phyloP scores from a whole-genome alignment of 371 early-diverging fungal genomes.

The Quaeritorhiza haematococci region DNA sequence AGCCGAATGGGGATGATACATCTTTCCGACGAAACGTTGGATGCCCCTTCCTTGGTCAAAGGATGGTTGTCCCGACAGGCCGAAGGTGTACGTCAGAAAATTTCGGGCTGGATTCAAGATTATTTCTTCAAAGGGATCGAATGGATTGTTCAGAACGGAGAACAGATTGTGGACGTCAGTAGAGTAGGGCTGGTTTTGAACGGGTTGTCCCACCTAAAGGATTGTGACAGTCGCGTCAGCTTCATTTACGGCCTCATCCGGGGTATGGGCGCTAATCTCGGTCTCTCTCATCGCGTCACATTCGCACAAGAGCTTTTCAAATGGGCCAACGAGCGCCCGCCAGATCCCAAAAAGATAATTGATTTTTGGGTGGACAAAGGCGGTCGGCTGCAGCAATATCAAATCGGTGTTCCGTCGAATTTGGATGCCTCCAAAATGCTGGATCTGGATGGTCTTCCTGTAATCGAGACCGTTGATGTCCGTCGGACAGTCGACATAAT shows the following conservation, averaged over 20 bases:
- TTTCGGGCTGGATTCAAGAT: conserved; percentile 27
- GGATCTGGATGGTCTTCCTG: conserved; percentile 34
- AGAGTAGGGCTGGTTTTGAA: conserved; percentile 38
- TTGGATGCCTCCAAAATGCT: conserved; percentile 5
- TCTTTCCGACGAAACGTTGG: conserved; percentile 45
- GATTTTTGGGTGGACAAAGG: conserved; percentile 28
- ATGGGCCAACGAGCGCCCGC: conserved; percentile 28
- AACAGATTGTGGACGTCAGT: conserved; percentile 34
- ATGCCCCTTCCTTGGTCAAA: conserved; percentile 27
- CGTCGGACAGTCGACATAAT: conserved; percentile 31
- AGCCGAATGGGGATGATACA: conserved; percentile 57
- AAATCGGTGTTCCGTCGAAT: conserved; percentile 20
- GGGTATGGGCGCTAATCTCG: conserved; percentile 39
- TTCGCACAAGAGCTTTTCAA: conserved; percentile 37
- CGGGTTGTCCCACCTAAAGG: conserved; percentile 37
- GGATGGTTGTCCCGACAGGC: conserved; percentile 28
- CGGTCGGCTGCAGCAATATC: conserved; percentile 26
- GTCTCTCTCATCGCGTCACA: conserved; percentile 20
- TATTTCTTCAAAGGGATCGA: conserved; percentile 35
- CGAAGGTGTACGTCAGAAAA: conserved; percentile 12
- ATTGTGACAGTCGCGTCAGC: conserved; percentile 10
- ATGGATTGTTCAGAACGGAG: conserved; percentile 32
- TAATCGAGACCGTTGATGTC: conserved; percentile 42
- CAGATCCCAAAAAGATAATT: conserved; percentile 33
- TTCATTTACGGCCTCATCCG: conserved; percentile 38